Evolutionary conservation across 2,329 filamentous ascomycete genomes (phyloP).

Genomic region (Hypoxylon sp.): DNA sequence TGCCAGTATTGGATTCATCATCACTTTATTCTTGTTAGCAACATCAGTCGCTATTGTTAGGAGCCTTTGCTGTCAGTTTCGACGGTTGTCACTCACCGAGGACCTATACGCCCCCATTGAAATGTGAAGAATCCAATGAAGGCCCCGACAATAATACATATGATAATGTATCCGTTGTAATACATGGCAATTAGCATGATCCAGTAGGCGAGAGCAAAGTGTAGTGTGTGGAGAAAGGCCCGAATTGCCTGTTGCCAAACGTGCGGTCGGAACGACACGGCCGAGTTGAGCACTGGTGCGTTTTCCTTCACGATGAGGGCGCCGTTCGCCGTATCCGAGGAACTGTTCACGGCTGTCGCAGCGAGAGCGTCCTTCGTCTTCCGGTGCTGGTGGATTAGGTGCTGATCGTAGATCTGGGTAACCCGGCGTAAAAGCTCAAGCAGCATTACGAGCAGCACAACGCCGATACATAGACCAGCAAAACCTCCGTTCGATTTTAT

Average conservation of each 20-base stretch:
- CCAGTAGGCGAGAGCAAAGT: slow-evolving; percentile 84
- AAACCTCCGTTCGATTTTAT: slow-evolving; percentile 80
- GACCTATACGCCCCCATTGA: slow-evolving; percentile 72
- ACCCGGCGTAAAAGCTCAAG: slow-evolving; percentile 81
- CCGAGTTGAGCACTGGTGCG: not conserved
- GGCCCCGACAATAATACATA: slow-evolving; percentile 84
- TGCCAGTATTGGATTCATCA: not conserved
- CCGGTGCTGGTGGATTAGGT: slow-evolving; percentile 64
- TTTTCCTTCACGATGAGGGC: slow-evolving; percentile 40
- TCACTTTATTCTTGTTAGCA: slow-evolving; percentile 9
- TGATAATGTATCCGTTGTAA: slow-evolving; percentile 82
- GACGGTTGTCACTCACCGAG: slow-evolving; percentile 59
- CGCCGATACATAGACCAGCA: slow-evolving; percentile 83
- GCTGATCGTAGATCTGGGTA: slow-evolving; percentile 79
- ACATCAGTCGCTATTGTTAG: slow-evolving; percentile 14
- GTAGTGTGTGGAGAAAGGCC: slow-evolving; percentile 77
- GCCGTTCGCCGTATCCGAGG: slow-evolving; percentile 49
- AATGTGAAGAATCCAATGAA: slow-evolving; percentile 82
- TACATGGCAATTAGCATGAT: slow-evolving; percentile 78
- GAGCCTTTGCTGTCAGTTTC: slow-evolving; percentile 70
- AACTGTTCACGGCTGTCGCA: slow-evolving; percentile 22
- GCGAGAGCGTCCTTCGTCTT: slow-evolving; percentile 55
- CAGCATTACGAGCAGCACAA: slow-evolving; percentile 78
- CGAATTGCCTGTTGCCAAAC: slow-evolving; percentile 76
- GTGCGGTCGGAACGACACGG: slow-evolving; percentile 68